Percentiles rank a stretch among this genome's conserved stretches.
These are phyloP conservation scores for Fusarium vanettenii DNA, from an alignment of 2,329 filamentous ascomycete species.

Conservation along the genomic window DNA sequence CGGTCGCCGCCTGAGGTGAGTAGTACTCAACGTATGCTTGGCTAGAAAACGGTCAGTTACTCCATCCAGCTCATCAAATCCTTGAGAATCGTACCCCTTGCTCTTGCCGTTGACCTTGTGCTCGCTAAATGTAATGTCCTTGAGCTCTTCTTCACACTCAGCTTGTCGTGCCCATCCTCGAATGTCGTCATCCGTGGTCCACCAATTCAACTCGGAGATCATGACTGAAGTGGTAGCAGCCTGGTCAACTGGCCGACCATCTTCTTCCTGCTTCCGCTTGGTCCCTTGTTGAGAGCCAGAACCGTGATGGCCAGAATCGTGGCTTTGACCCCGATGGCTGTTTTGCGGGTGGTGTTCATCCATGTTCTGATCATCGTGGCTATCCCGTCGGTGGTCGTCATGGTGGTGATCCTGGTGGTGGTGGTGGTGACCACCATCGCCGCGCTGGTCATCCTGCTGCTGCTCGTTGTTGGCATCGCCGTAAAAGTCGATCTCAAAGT, in stretches of 20 bases:
- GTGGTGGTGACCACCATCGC: constrained; percentile 40
- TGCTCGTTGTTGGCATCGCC: constrained; percentile 66
- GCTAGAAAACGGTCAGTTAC: constrained; percentile 49
- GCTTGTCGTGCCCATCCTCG: constrained; percentile 86
- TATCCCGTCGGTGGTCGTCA: constrained; percentile 41
- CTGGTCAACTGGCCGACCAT: constrained; percentile 69
- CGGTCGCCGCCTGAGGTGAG: constrained; percentile 85
- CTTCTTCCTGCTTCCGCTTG: constrained; percentile 71
- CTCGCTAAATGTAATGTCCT: constrained; percentile 95
- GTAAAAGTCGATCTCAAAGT: constrained; percentile 80
- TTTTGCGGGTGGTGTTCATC: constrained; percentile 56
- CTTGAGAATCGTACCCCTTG: constrained; percentile 77
- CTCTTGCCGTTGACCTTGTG: constrained; percentile 99
- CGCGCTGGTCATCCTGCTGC: constrained; percentile 51
- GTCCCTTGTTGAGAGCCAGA: constrained; percentile 59
- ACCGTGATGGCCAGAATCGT: constrained; percentile 56
- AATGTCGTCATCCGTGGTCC: constrained; percentile 95
- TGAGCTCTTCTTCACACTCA: constrained; percentile 85
- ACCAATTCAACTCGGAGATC: constrained; percentile 94
- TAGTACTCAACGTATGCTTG: constrained; percentile 88
- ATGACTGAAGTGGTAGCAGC: constrained; percentile 78
- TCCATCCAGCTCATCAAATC: not conserved
- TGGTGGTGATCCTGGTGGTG: constrained; percentile 43
- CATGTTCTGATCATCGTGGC: constrained; percentile 53
- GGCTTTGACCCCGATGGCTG: constrained; percentile 48